Conservation (phyloP, 75 land plant genomes). For the Isoetes taiwanensis region DNA sequence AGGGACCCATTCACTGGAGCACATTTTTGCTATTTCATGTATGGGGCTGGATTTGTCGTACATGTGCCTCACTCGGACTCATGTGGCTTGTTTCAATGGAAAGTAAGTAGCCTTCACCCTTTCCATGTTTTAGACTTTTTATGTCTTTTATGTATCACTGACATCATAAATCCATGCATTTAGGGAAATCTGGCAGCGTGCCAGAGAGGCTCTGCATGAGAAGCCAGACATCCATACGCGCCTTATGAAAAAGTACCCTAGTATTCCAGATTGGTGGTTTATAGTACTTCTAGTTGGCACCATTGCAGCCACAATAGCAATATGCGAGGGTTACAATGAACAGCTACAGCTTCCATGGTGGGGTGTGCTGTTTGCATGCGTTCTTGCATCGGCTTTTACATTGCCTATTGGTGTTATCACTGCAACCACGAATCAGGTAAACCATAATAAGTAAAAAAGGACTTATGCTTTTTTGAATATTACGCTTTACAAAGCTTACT, state of each 20-base stretch:
- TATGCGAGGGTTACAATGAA: constrained; percentile 35
- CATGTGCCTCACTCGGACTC: constrained; percentile 43
- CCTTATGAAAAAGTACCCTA: constrained; percentile 49
- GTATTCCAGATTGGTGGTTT: constrained; percentile 88
- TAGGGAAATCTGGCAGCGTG: constrained; percentile 50
- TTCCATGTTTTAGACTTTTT: no score
- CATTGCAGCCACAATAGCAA: constrained; percentile 33
- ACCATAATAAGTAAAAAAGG: not conserved
- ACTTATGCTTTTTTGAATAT: no score
- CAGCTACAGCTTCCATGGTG: constrained; percentile 42
- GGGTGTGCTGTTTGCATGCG: constrained; percentile 40
- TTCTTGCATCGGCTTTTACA: constrained; percentile 27
- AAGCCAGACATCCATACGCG: constrained; percentile 62
- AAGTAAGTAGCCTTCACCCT: constrained; percentile 35
- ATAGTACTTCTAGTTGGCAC: constrained; percentile 25
- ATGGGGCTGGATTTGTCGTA: constrained; percentile 62
- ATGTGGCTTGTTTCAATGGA: constrained; percentile 65
- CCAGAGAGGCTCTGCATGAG: constrained; percentile 20
- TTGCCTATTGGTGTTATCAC: constrained; percentile 33
- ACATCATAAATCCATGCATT: no score
- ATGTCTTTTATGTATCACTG: no score
- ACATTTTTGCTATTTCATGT: constrained; percentile 50
- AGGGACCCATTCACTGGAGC: constrained; percentile 41
- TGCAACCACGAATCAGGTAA: constrained; percentile 41
- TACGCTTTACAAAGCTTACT: no score